These are phyloP conservation scores for Trypanosoma caninum DNA, from an alignment of 208 protist species.

Conservation along the genomic window DNA sequence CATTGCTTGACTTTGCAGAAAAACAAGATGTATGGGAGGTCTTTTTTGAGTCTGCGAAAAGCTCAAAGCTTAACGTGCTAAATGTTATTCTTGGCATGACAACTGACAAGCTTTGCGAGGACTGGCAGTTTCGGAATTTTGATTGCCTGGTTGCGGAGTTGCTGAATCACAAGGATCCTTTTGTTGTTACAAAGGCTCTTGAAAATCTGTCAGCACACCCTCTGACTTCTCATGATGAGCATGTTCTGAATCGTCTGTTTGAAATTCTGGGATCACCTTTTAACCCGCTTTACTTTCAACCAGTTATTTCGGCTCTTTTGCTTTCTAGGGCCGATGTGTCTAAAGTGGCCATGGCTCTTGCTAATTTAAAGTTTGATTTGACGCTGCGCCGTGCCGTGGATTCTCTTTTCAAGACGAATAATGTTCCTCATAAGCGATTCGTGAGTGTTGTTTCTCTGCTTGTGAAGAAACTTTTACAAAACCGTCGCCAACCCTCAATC, in stretches of 20 bases:
- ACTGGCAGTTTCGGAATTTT: slow-evolving; percentile 9
- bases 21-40: slow-evolving; percentile 15
- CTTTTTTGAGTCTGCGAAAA: slow-evolving; percentile 4
- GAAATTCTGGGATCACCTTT: not conserved
- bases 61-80: not conserved
- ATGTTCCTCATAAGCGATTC: not conserved
- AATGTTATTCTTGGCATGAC: not conserved
- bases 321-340: not conserved
- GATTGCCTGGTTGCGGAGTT: slow-evolving; percentile 3
- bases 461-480: slow-evolving; percentile 2
- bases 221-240: not conserved
- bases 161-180: slow-evolving; percentile 2
- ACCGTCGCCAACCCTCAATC: slow-evolving; percentile 1
- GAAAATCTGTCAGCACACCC: not conserved
- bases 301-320: not conserved
- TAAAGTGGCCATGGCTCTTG: not conserved
- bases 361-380: not conserved
- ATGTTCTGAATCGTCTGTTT: slow-evolving; percentile 4
- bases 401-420: not conserved
- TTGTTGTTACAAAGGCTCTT: not conserved
- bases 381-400: not conserved
- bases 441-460: not conserved
- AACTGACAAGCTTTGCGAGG: not conserved
- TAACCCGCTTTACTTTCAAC: not conserved
- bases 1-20: slow-evolving; percentile 10